Evolutionary conservation across 306 rosid genomes (phyloP), one percentile per base, ranked within the genome.

Genomic region (Hippophae tibetana): DNA sequence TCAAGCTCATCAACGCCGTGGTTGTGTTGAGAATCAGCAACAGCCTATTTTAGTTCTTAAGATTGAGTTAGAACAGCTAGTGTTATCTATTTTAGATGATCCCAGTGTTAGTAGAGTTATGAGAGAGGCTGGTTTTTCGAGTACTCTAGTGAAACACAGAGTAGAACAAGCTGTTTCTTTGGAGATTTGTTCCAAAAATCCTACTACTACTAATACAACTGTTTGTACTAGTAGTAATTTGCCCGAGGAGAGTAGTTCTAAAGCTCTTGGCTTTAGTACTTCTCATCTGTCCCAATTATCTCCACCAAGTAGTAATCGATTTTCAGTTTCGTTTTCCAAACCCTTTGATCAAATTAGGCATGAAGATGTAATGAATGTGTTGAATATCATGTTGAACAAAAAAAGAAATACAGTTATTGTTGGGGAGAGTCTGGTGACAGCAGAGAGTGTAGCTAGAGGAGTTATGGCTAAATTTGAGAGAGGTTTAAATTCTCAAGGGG

Each of bases 111-210:
- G 97, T 42, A 76, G 97, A 58, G 97, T 89, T 62, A 89, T 89
- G 97, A 81, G 97, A 66, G 97, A 89, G 71, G 95, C 97, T 67
- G 92, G 95, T 68, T 89, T 89, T 67, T 86, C 95, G 6, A 89
- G 97, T 49, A 57, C 92, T 48, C 82, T 74, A 58, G 82, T 89
- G 1, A 89, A 89, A 73, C 68, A 10, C 60, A 74, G 76, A 55
- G 92, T 89, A 38, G 92, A 89, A 48, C 90, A 86, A 66, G 58
- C 85, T 51, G 78, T 79, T 70, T 81, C 92, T 26, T 31, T 76
- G 23, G 95, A 86, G 51, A 73, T 80, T 65, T 76, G 74, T 71
- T 76, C 92, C 42, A 77, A 68, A 60, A 40, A 31, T 18, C 23
- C 23, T 23, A 69, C 10, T 62, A 8, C 60, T 25, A 31, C 23